Conservation (phyloP, 345 rosid species). For the Dimocarpus longan region DNA sequence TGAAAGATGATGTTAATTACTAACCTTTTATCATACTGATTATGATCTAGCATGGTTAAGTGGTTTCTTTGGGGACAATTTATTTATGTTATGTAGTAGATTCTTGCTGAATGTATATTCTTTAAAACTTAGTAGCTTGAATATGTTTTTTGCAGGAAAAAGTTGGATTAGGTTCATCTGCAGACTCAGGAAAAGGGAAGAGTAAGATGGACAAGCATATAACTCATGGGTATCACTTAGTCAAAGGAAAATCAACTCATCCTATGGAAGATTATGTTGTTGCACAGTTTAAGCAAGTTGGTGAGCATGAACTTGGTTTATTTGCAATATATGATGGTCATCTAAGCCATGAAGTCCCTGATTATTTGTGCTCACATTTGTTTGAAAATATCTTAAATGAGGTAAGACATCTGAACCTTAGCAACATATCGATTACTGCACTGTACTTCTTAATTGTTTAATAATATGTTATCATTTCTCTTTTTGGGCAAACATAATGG, state of each 20-base stretch:
- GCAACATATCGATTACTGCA: not conserved
- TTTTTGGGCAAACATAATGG: not conserved
- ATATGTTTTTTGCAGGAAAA: slow-evolving; percentile 50
- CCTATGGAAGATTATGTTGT: slow-evolving; percentile 89
- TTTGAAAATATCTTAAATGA: slow-evolving; percentile 81
- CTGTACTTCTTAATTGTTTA: not conserved
- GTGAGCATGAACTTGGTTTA: slow-evolving; percentile 78
- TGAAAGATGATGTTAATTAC: not conserved
- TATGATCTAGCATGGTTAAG: not conserved
- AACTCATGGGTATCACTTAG: slow-evolving; percentile 81
- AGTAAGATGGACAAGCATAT: slow-evolving; percentile 79
- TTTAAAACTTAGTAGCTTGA: not conserved
- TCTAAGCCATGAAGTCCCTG: slow-evolving; percentile 76
- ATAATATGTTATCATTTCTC: not conserved
- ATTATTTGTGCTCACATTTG: slow-evolving; percentile 69
- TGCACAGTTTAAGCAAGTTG: slow-evolving; percentile 76
- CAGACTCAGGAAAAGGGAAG: slow-evolving; percentile 88
- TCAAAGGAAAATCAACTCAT: slow-evolving; percentile 70
- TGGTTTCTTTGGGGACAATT: not conserved
- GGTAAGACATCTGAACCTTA: slow-evolving; percentile 39
- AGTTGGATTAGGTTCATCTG: slow-evolving; percentile 66
- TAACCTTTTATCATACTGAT: not conserved
- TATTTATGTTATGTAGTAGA: not conserved
- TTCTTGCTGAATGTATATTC: not conserved
- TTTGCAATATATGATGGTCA: slow-evolving; percentile 96